Evolutionary conservation across 2,329 filamentous ascomycete genomes (phyloP), one percentile per base, ranked within the genome.

Genomic region (Penicillium verrucosum): DNA sequence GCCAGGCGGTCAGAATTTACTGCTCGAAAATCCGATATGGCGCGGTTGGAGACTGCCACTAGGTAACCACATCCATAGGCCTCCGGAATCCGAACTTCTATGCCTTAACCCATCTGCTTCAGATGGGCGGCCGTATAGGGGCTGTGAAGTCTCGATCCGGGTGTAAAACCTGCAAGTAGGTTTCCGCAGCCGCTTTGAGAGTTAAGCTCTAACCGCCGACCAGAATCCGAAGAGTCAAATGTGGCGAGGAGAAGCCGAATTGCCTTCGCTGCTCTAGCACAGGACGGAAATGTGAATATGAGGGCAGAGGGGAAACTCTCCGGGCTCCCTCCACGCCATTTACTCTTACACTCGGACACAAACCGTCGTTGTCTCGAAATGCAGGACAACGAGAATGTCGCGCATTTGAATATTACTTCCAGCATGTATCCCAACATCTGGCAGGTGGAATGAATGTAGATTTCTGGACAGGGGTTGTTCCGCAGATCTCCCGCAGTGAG

Each of bases 321-420:
- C 6, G 9, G 18, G 14, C 18, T 46, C 18, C 34, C 7, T 30
- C 47, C 14, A 16, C 2, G 10, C 37, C 5, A 38, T 38, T 21
- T 21, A 18, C 37, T 5, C 21, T 48, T 16, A 14, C 36, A 1
- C 49, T 51, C 2, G 11, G 51, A 12, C 23, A 45, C n/a, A 41
- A 18, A 0, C 21, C 53, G 29, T 44, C 57, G 7, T 38, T 32
- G 3, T 60, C 57, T 7, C 59, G 57, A 12, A 53, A 54, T 38
- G 36, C 51, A 10, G 60, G 25, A 5, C 21, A 37, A 10, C 57
- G 53, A 5, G 67, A 68, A 46, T 55, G 65, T n/a, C 65, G 61
- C 5, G 66, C 66, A 21, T 68, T 68, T 42, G 59, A 66, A 30
- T 67, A 65, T 25, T 68, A 68, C 25, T 63, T 61, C 32, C 53